Conservation (phyloP, 164 flowering plant species). For the Kalanchoe fedtschenkoi region DNA sequence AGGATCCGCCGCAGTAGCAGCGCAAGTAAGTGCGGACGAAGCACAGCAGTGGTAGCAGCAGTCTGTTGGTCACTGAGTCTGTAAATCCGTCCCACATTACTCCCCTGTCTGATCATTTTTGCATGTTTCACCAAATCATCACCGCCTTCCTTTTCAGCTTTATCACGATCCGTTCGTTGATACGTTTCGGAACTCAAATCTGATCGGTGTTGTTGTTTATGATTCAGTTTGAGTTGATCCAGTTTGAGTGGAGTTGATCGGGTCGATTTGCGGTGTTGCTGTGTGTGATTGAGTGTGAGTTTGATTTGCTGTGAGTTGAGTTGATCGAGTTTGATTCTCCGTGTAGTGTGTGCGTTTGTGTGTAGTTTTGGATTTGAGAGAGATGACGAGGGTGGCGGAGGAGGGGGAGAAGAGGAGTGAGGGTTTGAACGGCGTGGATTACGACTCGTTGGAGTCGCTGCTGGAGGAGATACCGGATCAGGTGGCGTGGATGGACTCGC, state of each 20-base stretch:
- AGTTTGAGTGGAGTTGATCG: background rate
- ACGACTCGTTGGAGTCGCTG: slow-evolving; percentile 1
- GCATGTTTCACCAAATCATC: slow-evolving; percentile 2
- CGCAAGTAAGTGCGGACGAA: background rate
- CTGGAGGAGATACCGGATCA: background rate
- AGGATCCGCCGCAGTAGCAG: too few relatives aligned
- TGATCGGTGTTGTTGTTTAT: background rate
- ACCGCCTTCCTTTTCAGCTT: background rate
- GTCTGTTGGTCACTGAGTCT: background rate
- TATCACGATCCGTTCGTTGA: background rate
- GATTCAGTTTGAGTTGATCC: background rate
- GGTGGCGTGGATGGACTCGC: background rate
- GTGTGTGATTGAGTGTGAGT: background rate
- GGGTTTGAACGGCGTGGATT: background rate
- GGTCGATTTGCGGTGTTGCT: background rate
- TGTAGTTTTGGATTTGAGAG: background rate
- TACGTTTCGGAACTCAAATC: background rate
- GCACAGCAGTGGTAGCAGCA: background rate
- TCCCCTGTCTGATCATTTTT: background rate
- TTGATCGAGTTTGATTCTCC: background rate
- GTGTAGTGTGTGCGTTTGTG: background rate
- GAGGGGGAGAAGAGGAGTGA: too few relatives aligned
- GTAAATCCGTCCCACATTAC: background rate
- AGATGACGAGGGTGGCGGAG: background rate
- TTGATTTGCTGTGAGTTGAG: too few relatives aligned